These are phyloP conservation scores for Geotrichum fermentans DNA, from an alignment of 1,139 yeast species.

Conservation along the genomic window DNA sequence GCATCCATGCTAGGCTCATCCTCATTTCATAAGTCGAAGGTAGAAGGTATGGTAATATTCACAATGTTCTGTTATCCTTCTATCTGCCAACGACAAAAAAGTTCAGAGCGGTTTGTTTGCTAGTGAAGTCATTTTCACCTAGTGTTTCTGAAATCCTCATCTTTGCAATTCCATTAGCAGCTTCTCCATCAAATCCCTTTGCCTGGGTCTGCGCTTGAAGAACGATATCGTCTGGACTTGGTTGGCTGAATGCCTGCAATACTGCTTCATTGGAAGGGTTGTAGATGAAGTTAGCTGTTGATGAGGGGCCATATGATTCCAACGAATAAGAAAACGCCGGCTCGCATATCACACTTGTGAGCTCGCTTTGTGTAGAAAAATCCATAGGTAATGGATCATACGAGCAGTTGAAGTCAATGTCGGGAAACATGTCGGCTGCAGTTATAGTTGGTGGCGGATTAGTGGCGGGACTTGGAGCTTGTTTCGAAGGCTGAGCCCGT, in stretches of 20 bases:
- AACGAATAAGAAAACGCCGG: not conserved
- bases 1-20: too few relatives aligned
- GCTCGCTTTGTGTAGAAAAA: not conserved
- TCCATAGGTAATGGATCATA: conserved; percentile 1
- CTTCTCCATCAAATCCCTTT: conserved; percentile 11
- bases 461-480: not conserved
- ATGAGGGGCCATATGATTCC: not conserved
- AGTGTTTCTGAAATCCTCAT: conserved; percentile 6
- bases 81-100: too few relatives aligned
- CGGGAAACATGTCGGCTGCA: conserved; percentile 14
- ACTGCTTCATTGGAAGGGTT: conserved; percentile 5
- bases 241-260: conserved; percentile 50
- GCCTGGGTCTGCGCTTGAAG: conserved; percentile 51
- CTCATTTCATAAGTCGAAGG: too few relatives aligned
- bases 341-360: not conserved
- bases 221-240: conserved; percentile 81
- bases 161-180: conserved; percentile 7
- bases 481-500: not conserved
- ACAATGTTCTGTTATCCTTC: too few relatives aligned
- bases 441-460: conserved; percentile 9
- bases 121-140: conserved; percentile 6
- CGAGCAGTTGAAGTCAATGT: conserved; percentile 10
- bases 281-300: conserved; percentile 4
- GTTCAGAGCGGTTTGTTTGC: not conserved
- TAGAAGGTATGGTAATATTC: too few relatives aligned